phyloP scores from a whole-genome alignment of 768 basidiomycete genomes.

The Auricularia sp. region DNA sequence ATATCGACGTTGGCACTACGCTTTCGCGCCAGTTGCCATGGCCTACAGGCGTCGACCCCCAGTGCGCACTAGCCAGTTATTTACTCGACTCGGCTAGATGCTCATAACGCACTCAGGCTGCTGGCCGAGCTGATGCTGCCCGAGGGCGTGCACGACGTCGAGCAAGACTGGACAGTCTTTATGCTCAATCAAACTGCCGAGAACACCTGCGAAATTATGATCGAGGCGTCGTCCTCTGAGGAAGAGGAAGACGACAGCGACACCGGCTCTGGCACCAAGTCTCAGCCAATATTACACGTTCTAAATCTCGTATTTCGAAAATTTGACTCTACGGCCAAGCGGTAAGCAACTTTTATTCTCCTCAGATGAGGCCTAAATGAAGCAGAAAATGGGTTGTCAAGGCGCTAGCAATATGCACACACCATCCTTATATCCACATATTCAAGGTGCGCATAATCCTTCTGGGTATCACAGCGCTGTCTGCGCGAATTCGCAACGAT shows the following conservation, averaged over 20 bases:
- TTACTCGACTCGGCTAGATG: neutral
- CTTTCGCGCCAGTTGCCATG: constrained; percentile 94
- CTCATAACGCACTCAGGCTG: constrained; percentile 37
- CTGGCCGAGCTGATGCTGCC: constrained; percentile 97
- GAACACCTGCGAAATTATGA: constrained; percentile 76
- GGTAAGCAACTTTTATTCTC: constrained; percentile 36
- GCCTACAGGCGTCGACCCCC: constrained; percentile 81
- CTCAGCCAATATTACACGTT: constrained; percentile 56
- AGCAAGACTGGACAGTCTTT: constrained; percentile 98
- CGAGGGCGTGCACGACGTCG: constrained; percentile 90
- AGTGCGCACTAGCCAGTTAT: constrained; percentile 43
- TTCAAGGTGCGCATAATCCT: constrained; percentile 57
- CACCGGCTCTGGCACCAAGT: constrained; percentile 9
- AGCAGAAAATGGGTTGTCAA: constrained; percentile 48
- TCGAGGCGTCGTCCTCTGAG: constrained; percentile 25
- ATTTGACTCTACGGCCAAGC: constrained; percentile 71
- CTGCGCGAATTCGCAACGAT: too few relatives aligned
- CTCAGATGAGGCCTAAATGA: neutral
- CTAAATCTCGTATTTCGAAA: constrained; percentile 87
- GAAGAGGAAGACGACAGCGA: constrained; percentile 17
- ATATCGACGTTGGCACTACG: constrained; percentile 90
- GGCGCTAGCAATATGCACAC: constrained; percentile 88
- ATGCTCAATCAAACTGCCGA: constrained; percentile 91
- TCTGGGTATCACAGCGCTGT: too few relatives aligned
- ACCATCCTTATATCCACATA: constrained; percentile 89